These are phyloP conservation scores for Lippia alba DNA, from an alignment of 305 asterid genomes.

Conservation along the genomic window DNA sequence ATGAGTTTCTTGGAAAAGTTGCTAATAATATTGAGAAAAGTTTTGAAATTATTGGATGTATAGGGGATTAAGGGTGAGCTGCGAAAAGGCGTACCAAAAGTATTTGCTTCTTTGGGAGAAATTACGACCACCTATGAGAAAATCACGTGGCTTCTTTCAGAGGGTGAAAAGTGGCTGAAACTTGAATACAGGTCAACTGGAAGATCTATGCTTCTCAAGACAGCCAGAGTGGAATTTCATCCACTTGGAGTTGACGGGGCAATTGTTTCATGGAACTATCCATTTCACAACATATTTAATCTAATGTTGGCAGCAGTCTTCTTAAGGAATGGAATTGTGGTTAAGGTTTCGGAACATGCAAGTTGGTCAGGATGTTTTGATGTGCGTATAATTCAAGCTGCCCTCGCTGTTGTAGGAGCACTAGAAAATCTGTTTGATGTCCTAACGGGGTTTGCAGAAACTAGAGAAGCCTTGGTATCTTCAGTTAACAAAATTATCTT, in stretches of 20 bases:
- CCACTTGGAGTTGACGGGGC: slow-evolving; percentile 98
- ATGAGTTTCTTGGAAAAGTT: too few species aligned
- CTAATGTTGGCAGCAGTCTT: slow-evolving; percentile 98
- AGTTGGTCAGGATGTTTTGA: slow-evolving; percentile 99
- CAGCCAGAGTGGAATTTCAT: slow-evolving; percentile 88
- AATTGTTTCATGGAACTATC: slow-evolving; percentile 98
- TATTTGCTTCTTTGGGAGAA: slow-evolving; percentile 82
- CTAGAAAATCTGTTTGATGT: slow-evolving; percentile 98
- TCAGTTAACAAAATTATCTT: slow-evolving; percentile 92
- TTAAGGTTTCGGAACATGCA: slow-evolving; percentile 98
- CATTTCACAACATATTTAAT: slow-evolving; percentile 96
- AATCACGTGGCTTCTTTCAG: slow-evolving; percentile 97
- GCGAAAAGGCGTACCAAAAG: too few species aligned
- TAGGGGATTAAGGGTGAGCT: too few species aligned
- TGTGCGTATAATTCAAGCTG: slow-evolving; percentile 87
- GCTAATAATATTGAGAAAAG: too few species aligned
- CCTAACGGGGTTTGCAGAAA: slow-evolving; percentile 99
- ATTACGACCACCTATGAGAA: slow-evolving; percentile 99
- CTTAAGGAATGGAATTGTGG: slow-evolving; percentile 94
- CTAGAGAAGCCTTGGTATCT: slow-evolving; percentile 94
- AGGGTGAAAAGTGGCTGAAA: too few species aligned
- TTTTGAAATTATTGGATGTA: too few species aligned
- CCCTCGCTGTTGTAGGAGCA: slow-evolving; percentile 97
- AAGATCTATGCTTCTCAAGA: slow-evolving; percentile 97
- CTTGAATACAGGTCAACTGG: slow-evolving; percentile 94